Percentiles rank a stretch among this genome's conserved stretches.
phyloP scores from a whole-genome alignment of 331 rosid genomes.

The Malus hybrid region DNA sequence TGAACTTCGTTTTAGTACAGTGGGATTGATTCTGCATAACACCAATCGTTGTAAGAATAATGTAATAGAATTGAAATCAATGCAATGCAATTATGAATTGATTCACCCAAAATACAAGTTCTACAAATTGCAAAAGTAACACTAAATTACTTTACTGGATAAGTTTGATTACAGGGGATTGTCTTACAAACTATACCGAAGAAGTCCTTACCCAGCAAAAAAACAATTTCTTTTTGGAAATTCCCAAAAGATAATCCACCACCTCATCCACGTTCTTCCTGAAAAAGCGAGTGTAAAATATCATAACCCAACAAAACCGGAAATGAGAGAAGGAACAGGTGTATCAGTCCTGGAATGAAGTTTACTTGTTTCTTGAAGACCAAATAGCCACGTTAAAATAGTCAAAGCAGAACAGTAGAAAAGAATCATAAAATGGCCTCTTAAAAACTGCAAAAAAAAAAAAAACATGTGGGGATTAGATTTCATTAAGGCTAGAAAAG shows the following conservation, averaged over 20 bases:
- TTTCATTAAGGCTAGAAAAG: neutral
- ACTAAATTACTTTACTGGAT: too few species aligned
- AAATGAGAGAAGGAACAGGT: slow-evolving; percentile 12
- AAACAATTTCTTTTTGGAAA: slow-evolving; percentile 47
- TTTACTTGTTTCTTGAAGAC: slow-evolving; percentile 89
- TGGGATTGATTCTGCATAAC: slow-evolving; percentile 65
- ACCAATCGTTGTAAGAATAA: slow-evolving; percentile 1
- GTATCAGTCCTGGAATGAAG: slow-evolving; percentile 15
- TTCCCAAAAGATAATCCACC: slow-evolving; percentile 45
- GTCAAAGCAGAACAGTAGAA: slow-evolving; percentile 72
- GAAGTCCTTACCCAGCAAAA: slow-evolving; percentile 73
- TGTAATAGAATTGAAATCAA: neutral
- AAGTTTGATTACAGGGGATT: neutral
- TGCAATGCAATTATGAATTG: neutral
- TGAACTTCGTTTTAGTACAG: slow-evolving; percentile 52
- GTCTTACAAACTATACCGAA: slow-evolving; percentile 1
- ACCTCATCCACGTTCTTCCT: slow-evolving; percentile 58
- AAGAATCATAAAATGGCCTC: slow-evolving; percentile 79
- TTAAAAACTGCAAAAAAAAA: slow-evolving; percentile 56
- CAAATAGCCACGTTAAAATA: slow-evolving; percentile 81
- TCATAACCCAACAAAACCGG: neutral
- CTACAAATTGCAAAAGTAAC: neutral
- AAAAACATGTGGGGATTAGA: slow-evolving; percentile 1
- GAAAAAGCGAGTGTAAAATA: slow-evolving; percentile 13
- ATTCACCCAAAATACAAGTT: neutral